Evolutionary conservation across 2,329 filamentous ascomycete species (phyloP).

Genomic region (Colletotrichum limetticola): DNA sequence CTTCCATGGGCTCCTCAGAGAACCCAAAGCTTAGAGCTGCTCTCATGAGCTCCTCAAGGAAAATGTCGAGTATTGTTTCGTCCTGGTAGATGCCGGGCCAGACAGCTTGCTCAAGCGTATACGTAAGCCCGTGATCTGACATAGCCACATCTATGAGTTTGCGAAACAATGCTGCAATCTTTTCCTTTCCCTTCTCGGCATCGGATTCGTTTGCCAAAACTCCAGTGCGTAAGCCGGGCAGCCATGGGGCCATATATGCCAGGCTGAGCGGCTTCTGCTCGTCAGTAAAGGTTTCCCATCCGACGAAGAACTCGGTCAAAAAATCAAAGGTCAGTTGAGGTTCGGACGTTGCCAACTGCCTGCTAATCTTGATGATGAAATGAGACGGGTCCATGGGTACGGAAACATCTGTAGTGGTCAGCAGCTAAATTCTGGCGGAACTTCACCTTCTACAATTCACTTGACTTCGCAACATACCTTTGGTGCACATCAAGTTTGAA

Average conservation of each 20-base stretch:
- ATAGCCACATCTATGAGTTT: slow-evolving; percentile 75
- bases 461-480: slow-evolving; percentile 54
- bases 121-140: slow-evolving; percentile 67
- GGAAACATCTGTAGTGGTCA: slow-evolving; percentile 60
- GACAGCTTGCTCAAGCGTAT: slow-evolving; percentile 71
- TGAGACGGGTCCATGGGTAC: slow-evolving; percentile 71
- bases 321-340: slow-evolving; percentile 76
- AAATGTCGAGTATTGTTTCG: slow-evolving; percentile 73
- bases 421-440: slow-evolving; percentile 2
- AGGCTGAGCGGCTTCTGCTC: slow-evolving; percentile 75
- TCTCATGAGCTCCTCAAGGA: slow-evolving; percentile 75
- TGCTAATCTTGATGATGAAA: slow-evolving; percentile 75
- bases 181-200: slow-evolving; percentile 74
- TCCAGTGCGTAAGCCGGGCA: slow-evolving; percentile 68
- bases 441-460: neutral
- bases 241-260: slow-evolving; percentile 77
- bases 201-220: slow-evolving; percentile 69
- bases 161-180: slow-evolving; percentile 70
- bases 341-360: slow-evolving; percentile 70
- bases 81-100: slow-evolving; percentile 74
- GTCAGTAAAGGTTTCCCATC: slow-evolving; percentile 76
- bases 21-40: slow-evolving; percentile 67
- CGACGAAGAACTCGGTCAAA: slow-evolving; percentile 78
- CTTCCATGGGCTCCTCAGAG: slow-evolving; percentile 69
- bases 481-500: slow-evolving; percentile 69